phyloP scores from a whole-genome alignment of 768 basidiomycete genomes.

The Mycena vitilis region DNA sequence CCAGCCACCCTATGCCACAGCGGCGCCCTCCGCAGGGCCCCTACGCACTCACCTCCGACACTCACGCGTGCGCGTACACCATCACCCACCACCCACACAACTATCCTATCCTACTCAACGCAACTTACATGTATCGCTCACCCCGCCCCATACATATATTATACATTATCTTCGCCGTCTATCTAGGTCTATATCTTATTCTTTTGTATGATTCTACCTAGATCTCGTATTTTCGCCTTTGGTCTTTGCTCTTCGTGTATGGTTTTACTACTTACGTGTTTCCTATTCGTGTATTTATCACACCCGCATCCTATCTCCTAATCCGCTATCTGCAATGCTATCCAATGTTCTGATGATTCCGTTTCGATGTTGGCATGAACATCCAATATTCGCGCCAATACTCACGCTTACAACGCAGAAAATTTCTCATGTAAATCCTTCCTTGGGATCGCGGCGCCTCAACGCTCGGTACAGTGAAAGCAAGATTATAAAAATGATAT shows the following conservation, averaged over 20 bases:
- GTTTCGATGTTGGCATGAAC: no score
- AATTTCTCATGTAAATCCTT: no score
- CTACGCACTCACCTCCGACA: neutral
- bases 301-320: constrained; percentile 21
- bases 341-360: constrained; percentile 16
- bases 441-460: no score
- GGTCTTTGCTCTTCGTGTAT: constrained; percentile 16
- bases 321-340: constrained; percentile 35
- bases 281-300: constrained; percentile 31
- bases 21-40: constrained; percentile 6
- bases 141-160: constrained; percentile 12
- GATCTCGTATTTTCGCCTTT: constrained; percentile 12
- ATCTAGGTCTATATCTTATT: constrained; percentile 9
- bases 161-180: constrained; percentile 21
- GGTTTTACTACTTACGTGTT: constrained; percentile 7
- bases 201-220: constrained; percentile 6
- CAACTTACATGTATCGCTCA: constrained; percentile 22
- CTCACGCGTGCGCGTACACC: neutral
- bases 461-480: neutral
- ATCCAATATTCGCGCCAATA: no score
- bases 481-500: constrained; percentile 6
- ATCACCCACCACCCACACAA: constrained; percentile 3
- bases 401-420: no score
- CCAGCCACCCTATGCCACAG: constrained; percentile 8
- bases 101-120: constrained; percentile 2